A percentile compares a stretch with the other conserved stretches of the same genome.
Evolutionary conservation across 352 stramenopile genomes (phyloP).

Genomic region (Pythium monospermum): DNA sequence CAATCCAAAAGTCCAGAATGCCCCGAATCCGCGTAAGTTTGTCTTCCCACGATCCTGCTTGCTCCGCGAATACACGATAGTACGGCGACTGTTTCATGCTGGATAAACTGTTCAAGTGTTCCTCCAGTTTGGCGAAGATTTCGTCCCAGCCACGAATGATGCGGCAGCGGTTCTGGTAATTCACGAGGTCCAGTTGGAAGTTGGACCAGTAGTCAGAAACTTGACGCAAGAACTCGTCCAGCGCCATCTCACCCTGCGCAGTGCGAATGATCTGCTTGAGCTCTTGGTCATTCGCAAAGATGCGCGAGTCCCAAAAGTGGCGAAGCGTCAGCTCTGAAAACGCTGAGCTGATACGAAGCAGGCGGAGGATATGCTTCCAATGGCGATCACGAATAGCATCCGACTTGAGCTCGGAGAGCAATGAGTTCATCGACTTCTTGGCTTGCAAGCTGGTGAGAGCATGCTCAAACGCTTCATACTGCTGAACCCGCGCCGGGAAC

Average conservation of each 20-base stretch:
- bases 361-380: constrained; percentile 97
- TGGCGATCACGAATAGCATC: constrained; percentile 98
- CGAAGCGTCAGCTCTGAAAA: constrained; percentile 96
- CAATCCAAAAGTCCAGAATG: constrained; percentile 99
- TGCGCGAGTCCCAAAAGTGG: constrained; percentile 95
- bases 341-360: constrained; percentile 89
- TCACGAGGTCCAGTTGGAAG: constrained; percentile 90
- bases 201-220: constrained; percentile 89
- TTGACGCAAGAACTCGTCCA: constrained; percentile 98
- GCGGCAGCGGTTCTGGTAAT: constrained; percentile 93
- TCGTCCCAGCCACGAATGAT: constrained; percentile 99
- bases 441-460: constrained; percentile 91
- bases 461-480: constrained; percentile 97
- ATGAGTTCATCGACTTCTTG: constrained; percentile 90
- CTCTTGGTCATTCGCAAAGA: constrained; percentile 91
- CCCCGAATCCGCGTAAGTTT: constrained; percentile 95
- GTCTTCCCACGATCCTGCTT: constrained; percentile 97
- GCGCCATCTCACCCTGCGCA: constrained; percentile 99
- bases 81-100: constrained; percentile 99
- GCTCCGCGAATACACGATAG: constrained; percentile 98
- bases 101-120: constrained; percentile 97
- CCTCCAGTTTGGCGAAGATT: constrained; percentile 99
- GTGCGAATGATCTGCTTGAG: constrained; percentile 96
- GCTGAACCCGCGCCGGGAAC: constrained; percentile 94
- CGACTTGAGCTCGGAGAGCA: constrained; percentile 97